Conservation (phyloP, 2,329 filamentous ascomycete genomes). For the Paracoccidioides lutzii region DNA sequence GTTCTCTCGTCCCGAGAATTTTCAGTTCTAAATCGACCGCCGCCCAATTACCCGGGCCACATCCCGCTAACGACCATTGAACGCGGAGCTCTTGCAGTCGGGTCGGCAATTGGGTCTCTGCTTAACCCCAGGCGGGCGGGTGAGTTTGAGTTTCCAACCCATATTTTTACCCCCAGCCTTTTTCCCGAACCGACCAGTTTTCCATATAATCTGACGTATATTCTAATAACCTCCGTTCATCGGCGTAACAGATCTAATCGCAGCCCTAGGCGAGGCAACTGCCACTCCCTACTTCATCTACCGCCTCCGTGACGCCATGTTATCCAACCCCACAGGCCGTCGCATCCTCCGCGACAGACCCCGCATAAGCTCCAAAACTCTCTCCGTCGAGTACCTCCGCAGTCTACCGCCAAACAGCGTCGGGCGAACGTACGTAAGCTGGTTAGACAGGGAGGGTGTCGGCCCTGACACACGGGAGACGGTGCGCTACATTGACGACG, state of each 20-base stretch:
- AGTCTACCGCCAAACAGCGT: constrained; percentile 59
- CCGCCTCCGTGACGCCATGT: constrained; percentile 85
- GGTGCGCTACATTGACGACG: constrained; percentile 86
- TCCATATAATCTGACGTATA: background rate
- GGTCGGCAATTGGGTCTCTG: constrained; percentile 47
- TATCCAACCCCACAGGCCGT: constrained; percentile 66
- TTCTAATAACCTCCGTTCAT: background rate
- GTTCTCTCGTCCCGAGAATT: constrained; percentile 39
- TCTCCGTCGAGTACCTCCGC: constrained; percentile 59
- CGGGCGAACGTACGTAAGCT: constrained; percentile 69
- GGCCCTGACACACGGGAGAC: constrained; percentile 72
- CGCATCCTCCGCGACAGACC: constrained; percentile 84
- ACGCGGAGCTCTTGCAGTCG: constrained; percentile 54
- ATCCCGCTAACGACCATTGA: constrained; percentile 73
- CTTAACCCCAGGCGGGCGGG: constrained; percentile 70
- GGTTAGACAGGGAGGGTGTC: constrained; percentile 91
- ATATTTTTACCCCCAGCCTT: background rate
- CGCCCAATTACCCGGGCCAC: constrained; percentile 82
- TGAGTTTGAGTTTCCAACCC: constrained; percentile 32
- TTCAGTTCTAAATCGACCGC: constrained; percentile 72
- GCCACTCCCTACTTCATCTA: constrained; percentile 91
- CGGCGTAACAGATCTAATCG: constrained; percentile 62
- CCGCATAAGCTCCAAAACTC: constrained; percentile 62
- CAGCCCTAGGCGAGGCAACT: constrained; percentile 84
- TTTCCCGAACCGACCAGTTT: background rate